Evolutionary conservation across 2,329 filamentous ascomycete species (phyloP).

Genomic region (Pestalotiopsis sp.): DNA sequence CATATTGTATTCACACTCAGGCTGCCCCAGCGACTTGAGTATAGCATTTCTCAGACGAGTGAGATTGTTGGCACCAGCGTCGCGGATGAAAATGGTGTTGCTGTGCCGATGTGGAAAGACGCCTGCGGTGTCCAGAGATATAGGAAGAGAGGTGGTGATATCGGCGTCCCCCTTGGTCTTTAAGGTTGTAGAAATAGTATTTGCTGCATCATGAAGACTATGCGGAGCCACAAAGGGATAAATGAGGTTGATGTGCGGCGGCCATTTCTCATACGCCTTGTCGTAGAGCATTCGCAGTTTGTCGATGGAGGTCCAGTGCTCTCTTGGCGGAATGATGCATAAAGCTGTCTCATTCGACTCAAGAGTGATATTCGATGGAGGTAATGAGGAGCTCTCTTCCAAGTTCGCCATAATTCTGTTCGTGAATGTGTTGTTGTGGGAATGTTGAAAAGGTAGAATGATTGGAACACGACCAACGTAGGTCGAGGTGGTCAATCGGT

Average conservation of each 20-base stretch:
- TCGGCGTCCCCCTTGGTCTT: constrained; percentile 17
- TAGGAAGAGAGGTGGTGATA: constrained; percentile 16
- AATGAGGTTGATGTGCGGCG: constrained; percentile 67
- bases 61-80: constrained; percentile 31
- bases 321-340: constrained; percentile 58
- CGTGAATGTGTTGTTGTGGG: background rate
- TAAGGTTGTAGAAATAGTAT: constrained; percentile 41
- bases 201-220: constrained; percentile 45
- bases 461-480: background rate
- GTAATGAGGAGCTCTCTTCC: background rate
- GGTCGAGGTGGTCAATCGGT: background rate
- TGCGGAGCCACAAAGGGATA: constrained; percentile 65
- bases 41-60: constrained; percentile 37
- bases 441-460: background rate
- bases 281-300: constrained; percentile 65
- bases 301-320: constrained; percentile 52
- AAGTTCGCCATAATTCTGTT: background rate
- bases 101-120: constrained; percentile 52
- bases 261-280: constrained; percentile 63
- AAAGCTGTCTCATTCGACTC: constrained; percentile 61
- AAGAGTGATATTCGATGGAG: background rate
- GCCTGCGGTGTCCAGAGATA: constrained; percentile 44
- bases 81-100: constrained; percentile 52
- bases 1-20: constrained; percentile 36
- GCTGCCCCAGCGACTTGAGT: constrained; percentile 38